Evolutionary conservation across 345 rosid genomes (phyloP).

Genomic region (Sonneratia alba): DNA sequence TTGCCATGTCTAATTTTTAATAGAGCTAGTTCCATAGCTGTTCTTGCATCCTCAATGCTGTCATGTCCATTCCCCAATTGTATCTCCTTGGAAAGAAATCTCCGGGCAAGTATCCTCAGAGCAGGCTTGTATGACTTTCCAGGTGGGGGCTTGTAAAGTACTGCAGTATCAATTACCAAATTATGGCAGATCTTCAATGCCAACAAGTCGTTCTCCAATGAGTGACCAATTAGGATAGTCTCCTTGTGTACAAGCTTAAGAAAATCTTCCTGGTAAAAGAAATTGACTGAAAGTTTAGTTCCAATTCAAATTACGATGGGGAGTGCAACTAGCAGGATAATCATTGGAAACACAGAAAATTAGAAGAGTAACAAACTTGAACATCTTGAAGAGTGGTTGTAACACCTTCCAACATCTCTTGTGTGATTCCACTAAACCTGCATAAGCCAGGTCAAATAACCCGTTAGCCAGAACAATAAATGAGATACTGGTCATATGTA

Average conservation of each 20-base stretch:
- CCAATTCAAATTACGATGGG: not conserved
- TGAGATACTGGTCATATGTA: not conserved
- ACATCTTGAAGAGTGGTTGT: slow-evolving; percentile 74
- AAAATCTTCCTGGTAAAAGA: slow-evolving; percentile 61
- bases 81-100: slow-evolving; percentile 76
- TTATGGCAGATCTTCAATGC: slow-evolving; percentile 79
- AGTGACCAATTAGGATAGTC: slow-evolving; percentile 87
- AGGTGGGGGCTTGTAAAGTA: slow-evolving; percentile 73
- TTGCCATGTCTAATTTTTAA: slow-evolving; percentile 74
- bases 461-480: not conserved
- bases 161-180: slow-evolving; percentile 85
- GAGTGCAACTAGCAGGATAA: not conserved
- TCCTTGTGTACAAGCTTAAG: slow-evolving; percentile 69
- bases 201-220: slow-evolving; percentile 86
- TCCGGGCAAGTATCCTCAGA: slow-evolving; percentile 71
- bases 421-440: slow-evolving; percentile 93
- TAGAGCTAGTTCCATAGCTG: slow-evolving; percentile 82
- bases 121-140: slow-evolving; percentile 71
- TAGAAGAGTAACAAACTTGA: slow-evolving; percentile 42
- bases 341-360: not conserved
- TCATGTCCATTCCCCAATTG: slow-evolving; percentile 83
- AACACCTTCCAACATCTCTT: slow-evolving; percentile 64
- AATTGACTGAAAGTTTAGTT: not conserved
- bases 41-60: slow-evolving; percentile 84
- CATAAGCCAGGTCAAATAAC: slow-evolving; percentile 2